Base-by-base conservation (phyloP, 805 yeast genomes). In the Zygoascus tannicola region DNA sequence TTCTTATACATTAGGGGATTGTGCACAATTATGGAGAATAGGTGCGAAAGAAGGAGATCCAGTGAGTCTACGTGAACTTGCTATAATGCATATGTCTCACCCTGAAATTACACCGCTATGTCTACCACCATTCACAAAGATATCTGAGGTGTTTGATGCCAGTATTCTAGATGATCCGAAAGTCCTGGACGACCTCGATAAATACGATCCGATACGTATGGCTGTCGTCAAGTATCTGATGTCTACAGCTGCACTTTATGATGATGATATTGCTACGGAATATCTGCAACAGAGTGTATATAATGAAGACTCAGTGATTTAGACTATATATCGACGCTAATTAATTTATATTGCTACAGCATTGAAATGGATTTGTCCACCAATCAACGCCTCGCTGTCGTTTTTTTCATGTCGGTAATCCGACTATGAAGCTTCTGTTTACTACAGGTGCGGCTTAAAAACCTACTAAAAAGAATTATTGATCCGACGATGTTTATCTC, bases 151-250 rank as follows among this genome's bases (percentile, higher is more conserved):
- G 8, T 56, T 55, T 44, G 50, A 43, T 12, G 38, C 53, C 14
- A 20, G 44, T 4, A 26, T 51, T 7, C 30, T 48, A 30, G 53
- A 50, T 26, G 53, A 53, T 23, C 39, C 49, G 10, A 44, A 41
- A 12, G 38, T 28, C 14, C 37, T 38, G 33, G 53, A 49, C 20
- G 58, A 55, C 39, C 32, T 46, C 32, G 59, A 56, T 40, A 56
- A 56, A 42, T 45, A 47, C 30, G 58, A 56, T 39, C 60, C 60
- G 3, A 44, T 56, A 18, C 50, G 59, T 22, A 56, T 56, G 60
- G 57, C 59, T 3, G 43, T 56, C n/a, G 47, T 54, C 39, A 50
- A 49, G 40, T 59, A 56, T 36, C 56, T 57, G 57, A 56, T 56
- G 60, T 10, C 45, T 7, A 40, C 37, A 20, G 59, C 60, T 1